Evolutionary conservation across 139 green algal species (phyloP).

Genomic region (Picochlorum sp.): DNA sequence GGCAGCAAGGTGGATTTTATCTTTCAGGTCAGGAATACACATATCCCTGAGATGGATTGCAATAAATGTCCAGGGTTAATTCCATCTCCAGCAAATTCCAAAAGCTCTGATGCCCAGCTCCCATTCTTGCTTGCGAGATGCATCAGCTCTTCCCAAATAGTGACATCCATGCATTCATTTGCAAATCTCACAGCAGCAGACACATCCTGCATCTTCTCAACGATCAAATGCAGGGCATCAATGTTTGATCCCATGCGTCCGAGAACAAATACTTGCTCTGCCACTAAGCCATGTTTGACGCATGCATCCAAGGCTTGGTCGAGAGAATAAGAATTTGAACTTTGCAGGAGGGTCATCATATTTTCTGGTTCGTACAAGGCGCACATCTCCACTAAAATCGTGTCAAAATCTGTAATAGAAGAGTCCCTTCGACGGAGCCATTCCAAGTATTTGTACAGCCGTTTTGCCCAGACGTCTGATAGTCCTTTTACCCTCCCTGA

Average conservation of each 20-base stretch:
- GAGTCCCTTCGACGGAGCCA: conserved; percentile 48
- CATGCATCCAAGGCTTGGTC: conserved; percentile 71
- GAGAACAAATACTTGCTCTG: conserved; percentile 79
- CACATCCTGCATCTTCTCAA: conserved; percentile 76
- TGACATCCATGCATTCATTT: conserved; percentile 65
- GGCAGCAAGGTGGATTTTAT: conserved; percentile 14
- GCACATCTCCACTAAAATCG: conserved; percentile 77
- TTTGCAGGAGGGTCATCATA: conserved; percentile 74
- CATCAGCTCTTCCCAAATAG: conserved; percentile 89
- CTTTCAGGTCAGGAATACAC: conserved; percentile 55
- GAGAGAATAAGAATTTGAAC: conserved; percentile 68
- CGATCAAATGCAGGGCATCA: conserved; percentile 79
- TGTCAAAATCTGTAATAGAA: conserved; percentile 44
- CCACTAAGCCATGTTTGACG: conserved; percentile 44
- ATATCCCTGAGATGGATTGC: conserved; percentile 66
- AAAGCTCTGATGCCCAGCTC: conserved; percentile 62
- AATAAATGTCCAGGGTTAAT: conserved; percentile 82
- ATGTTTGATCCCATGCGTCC: conserved; percentile 75
- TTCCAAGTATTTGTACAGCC: conserved; percentile 68
- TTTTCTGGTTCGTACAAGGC: conserved; percentile 61
- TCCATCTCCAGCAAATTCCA: conserved; percentile 72
- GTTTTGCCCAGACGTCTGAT: conserved; percentile 31
- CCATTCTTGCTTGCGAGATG: conserved; percentile 53
- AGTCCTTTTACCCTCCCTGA: neutral
- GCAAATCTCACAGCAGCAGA: conserved; percentile 88